Percentiles rank a stretch among this genome's conserved stretches.
Evolutionary conservation across 2,329 filamentous ascomycete species (phyloP).

Genomic region (Alternaria gaisen): DNA sequence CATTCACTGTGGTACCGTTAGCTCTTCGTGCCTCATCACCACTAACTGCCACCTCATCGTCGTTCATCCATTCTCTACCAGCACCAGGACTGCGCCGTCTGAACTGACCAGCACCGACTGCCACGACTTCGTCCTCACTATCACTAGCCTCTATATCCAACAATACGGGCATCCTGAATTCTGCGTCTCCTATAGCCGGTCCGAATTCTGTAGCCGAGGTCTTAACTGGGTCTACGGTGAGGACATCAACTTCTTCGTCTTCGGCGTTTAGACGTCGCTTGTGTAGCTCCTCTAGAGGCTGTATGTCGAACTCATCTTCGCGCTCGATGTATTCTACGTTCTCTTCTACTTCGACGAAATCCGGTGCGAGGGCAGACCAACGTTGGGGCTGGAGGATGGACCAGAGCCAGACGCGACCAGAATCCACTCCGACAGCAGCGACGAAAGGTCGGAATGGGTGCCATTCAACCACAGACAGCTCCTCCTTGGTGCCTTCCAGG

Average conservation of each 20-base stretch:
- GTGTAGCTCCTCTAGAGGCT: constrained; percentile 92
- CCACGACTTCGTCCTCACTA: constrained; percentile 86
- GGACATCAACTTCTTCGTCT: constrained; percentile 91
- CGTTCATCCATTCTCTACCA: constrained; percentile 71
- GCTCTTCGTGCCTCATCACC: constrained; percentile 47
- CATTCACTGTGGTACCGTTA: constrained; percentile 44
- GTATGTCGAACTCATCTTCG: constrained; percentile 98
- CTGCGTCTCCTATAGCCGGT: constrained; percentile 53
- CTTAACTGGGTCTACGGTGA: constrained; percentile 74
- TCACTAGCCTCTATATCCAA: constrained; percentile 93
- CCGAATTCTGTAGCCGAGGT: constrained; percentile 61
- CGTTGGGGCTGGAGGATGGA: constrained; percentile 93
- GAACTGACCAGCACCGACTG: constrained; percentile 80
- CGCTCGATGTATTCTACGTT: constrained; percentile 96
- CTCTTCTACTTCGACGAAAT: constrained; percentile 97
- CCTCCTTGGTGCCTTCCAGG: constrained; percentile 94
- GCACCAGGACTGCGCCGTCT: constrained; percentile 83
- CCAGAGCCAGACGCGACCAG: constrained; percentile 94
- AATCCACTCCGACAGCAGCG: constrained; percentile 90
- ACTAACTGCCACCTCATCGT: constrained; percentile 56
- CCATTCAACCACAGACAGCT: constrained; percentile 97
- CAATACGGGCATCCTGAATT: constrained; percentile 93
- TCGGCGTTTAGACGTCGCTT: constrained; percentile 89
- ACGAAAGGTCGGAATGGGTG: constrained; percentile 88
- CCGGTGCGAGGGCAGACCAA: constrained; percentile 95